Percentiles rank a stretch among this genome's conserved stretches.
These are phyloP conservation scores for Blastomyces silverae DNA, from an alignment of 2,329 filamentous ascomycete species.

Conservation along the genomic window DNA sequence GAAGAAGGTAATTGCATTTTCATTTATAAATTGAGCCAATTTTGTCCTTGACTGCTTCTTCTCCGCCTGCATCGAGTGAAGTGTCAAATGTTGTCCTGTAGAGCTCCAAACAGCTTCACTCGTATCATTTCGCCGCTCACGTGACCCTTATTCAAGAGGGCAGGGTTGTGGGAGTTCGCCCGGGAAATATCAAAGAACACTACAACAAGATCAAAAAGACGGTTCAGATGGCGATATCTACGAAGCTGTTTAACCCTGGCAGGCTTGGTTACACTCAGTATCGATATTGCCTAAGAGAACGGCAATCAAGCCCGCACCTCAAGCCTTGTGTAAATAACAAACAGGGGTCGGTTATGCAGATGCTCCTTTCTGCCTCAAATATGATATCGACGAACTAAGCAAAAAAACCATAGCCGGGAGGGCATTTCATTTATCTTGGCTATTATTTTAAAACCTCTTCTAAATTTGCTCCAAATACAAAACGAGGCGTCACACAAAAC, in stretches of 20 bases:
- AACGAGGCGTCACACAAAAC: background rate
- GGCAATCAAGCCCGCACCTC: too few relatives aligned
- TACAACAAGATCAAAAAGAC: background rate
- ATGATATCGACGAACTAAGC: background rate
- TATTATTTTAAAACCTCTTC: background rate
- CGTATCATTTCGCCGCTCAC: slow-evolving; percentile 7
- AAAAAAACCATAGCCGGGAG: background rate
- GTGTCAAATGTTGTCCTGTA: background rate
- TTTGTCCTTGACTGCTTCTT: slow-evolving; percentile 3
- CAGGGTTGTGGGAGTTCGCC: too few relatives aligned
- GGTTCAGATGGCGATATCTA: background rate
- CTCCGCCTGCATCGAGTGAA: slow-evolving; percentile 5
- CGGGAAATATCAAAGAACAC: too few relatives aligned
- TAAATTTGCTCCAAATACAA: background rate
- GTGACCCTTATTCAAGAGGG: background rate
- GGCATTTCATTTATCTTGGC: background rate
- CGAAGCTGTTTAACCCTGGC: background rate
- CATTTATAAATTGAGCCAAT: slow-evolving; percentile 1
- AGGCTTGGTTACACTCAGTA: background rate
- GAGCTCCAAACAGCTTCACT: background rate
- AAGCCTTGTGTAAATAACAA: too few relatives aligned
- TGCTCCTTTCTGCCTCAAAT: too few relatives aligned
- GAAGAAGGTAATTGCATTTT: slow-evolving; percentile 15
- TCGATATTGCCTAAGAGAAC: too few relatives aligned
- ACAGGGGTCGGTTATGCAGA: too few relatives aligned